Base-by-base conservation (phyloP, 2,329 filamentous ascomycete species). In the Colletotrichum coccodes region DNA sequence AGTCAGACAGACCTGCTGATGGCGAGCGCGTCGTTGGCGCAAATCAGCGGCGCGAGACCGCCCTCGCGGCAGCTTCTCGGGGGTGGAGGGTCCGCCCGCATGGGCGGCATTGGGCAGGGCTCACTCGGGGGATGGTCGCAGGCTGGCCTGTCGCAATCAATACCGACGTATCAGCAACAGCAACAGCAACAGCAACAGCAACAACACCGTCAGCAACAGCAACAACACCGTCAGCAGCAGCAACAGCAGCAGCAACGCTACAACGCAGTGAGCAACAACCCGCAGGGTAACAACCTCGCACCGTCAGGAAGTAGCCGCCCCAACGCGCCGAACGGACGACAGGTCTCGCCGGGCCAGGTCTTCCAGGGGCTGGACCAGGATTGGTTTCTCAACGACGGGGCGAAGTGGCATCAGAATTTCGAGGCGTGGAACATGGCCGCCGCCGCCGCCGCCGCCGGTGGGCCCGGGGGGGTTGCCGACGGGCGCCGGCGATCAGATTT, bases 401-500 rank as follows among this genome's bases (percentile, higher is more conserved):
- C 85, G 30, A 86, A 82, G 68, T 89, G 87, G 86, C 86, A 89
- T 66, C 85, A 88, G 62, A 84, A 87, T 68, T 89, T 89, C 72
- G 83, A 87, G 62, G 77, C 81, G 3, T 89, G 87, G 87, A 83
- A 82, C 38, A 75, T 83, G 61, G 76, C 78, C 3, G 16, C 34
- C 0, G 52, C 52, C 0, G 38, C 61, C 0, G 38, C 61, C 8
- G 21, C 56, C 23, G 44, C 30, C 26, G 30, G 56, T 8, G 47
- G 40, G 44, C 42, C 64, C 9, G 59, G 59, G 11, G 14, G 57
- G 40, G 18, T 56, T 70, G 61, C 42, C 63, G 52, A 49, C 61
- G 23, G 59, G 28, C 21, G 59, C 61, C n/a, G 61, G 23, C 16
- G 66, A 70, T 5, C 66, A 70, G 18, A 44, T 72, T 28, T 72